phyloP scores from a whole-genome alignment of 805 yeast genomes.

The Metschnikowia borealis region DNA sequence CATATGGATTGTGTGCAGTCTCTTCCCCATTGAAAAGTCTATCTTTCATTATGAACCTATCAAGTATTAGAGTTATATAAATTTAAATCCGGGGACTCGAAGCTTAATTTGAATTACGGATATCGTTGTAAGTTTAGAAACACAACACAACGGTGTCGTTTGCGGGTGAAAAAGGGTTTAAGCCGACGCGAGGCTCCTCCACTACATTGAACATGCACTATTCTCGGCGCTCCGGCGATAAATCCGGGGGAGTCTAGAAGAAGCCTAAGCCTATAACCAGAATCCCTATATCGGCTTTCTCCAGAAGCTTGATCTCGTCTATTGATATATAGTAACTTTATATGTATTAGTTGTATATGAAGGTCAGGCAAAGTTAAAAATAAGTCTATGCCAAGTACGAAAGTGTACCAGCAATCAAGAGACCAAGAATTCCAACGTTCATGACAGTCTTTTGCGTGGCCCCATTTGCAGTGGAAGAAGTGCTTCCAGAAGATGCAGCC shows the following conservation, averaged over 20 bases:
- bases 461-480: slow-evolving; percentile 5
- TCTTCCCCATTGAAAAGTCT: background rate
- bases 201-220: background rate
- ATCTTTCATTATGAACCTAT: too few relatives aligned
- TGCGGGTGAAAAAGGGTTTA: too few relatives aligned
- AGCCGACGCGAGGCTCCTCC: background rate
- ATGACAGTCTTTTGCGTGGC: background rate
- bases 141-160: too few relatives aligned
- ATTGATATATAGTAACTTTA: too few relatives aligned
- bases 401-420: background rate
- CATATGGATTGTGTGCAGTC: background rate
- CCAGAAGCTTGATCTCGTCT: background rate
- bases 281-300: background rate
- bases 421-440: background rate
- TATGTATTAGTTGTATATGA: background rate
- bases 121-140: too few relatives aligned
- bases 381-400: background rate
- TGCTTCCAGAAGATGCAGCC: background rate
- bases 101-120: too few relatives aligned
- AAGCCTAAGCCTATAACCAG: background rate
- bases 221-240: background rate
- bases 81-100: too few relatives aligned
- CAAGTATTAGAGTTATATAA: too few relatives aligned
- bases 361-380: background rate
- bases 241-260: background rate